Percentiles rank a stretch among this genome's conserved stretches.
Evolutionary conservation across 192 early-diverging fungal genomes (phyloP).

Genomic region (Borealophlyctis nickersoniae): DNA sequence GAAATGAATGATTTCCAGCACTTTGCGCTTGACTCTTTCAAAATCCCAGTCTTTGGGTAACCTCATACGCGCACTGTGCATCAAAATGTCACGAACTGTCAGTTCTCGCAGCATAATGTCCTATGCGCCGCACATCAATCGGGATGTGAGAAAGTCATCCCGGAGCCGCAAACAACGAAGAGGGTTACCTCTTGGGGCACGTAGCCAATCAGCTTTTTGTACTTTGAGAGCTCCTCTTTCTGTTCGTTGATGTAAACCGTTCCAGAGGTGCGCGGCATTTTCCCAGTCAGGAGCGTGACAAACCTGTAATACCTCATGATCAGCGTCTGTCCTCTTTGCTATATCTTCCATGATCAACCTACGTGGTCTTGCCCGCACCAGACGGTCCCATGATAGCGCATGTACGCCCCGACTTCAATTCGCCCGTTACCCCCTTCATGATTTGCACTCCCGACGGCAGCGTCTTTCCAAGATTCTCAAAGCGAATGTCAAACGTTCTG

Average conservation of each 20-base stretch:
- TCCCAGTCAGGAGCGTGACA: conserved; percentile 57
- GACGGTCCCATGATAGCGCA: conserved; percentile 60
- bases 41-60: conserved; percentile 43
- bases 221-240: conserved; percentile 54
- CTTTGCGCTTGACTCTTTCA: conserved; percentile 43
- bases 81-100: conserved; percentile 61
- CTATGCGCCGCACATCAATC: too few relatives aligned
- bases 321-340: too few relatives aligned
- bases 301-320: too few relatives aligned
- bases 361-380: conserved; percentile 58
- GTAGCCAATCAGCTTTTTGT: conserved; percentile 69
- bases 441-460: conserved; percentile 49
- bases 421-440: conserved; percentile 57
- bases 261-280: conserved; percentile 53
- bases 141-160: too few relatives aligned
- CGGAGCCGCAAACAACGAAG: too few relatives aligned
- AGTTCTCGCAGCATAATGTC: conserved; percentile 67
- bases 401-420: conserved; percentile 46
- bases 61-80: conserved; percentile 64
- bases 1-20: conserved; percentile 51
- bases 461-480: conserved; percentile 41
- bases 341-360: too few relatives aligned
- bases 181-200: conserved; percentile 68
- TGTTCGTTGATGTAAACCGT: conserved; percentile 54
- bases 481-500: conserved; percentile 56